These are phyloP conservation scores for Rubia tinctorum DNA, from an alignment of 305 asterid genomes.

Conservation along the genomic window DNA sequence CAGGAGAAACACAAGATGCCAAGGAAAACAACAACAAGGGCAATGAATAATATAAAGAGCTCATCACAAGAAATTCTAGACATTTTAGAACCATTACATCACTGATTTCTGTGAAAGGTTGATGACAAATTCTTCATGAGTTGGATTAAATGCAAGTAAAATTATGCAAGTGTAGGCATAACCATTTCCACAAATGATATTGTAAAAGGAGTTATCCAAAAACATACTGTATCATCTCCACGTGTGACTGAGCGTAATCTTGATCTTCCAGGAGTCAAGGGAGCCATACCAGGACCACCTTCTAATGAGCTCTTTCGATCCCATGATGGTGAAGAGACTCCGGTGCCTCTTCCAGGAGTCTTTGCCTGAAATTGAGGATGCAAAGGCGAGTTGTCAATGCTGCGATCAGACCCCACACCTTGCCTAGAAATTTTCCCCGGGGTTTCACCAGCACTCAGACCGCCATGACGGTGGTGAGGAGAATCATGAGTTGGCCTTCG, in stretches of 20 bases:
- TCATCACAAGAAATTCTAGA: neutral
- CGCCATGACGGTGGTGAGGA: slow-evolving; percentile 52
- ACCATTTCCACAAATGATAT: neutral
- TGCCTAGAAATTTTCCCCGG: slow-evolving; percentile 56
- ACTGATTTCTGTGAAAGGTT: slow-evolving; percentile 1
- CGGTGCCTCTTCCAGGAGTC: slow-evolving; percentile 42
- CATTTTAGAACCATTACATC: neutral
- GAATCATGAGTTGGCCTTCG: slow-evolving; percentile 49
- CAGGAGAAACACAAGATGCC: neutral
- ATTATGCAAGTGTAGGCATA: neutral
- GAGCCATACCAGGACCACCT: slow-evolving; percentile 56
- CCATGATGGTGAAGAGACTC: slow-evolving; percentile 84
- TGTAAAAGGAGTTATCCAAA: slow-evolving; percentile 4
- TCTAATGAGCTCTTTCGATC: slow-evolving; percentile 67
- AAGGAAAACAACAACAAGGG: neutral
- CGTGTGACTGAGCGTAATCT: slow-evolving; percentile 71
- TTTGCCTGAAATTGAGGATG: slow-evolving; percentile 59
- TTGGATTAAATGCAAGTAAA: neutral
- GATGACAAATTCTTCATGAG: neutral
- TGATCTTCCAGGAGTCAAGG: slow-evolving; percentile 87
- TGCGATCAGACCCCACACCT: slow-evolving; percentile 56
- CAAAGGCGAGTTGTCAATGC: slow-evolving; percentile 64
- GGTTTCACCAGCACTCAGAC: slow-evolving; percentile 50
- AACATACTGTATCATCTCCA: slow-evolving; percentile 70
- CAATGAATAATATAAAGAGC: neutral